Conservation (phyloP, 169 alveolate genomes). For the Plasmodium cynomolgi region DNA sequence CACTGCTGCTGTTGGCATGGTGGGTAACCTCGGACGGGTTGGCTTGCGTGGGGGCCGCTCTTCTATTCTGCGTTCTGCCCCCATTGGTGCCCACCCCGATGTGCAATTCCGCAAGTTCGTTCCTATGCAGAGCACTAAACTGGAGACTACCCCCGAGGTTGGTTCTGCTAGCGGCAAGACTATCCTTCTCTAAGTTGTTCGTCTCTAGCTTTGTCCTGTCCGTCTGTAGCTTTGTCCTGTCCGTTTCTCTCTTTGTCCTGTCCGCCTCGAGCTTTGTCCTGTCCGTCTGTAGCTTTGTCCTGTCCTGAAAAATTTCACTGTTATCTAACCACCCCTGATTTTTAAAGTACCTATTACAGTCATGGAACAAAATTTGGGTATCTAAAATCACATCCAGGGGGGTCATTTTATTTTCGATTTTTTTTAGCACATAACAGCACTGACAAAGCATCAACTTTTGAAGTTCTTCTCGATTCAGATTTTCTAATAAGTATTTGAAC, state of each 20-base stretch:
- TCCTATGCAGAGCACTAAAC: background rate
- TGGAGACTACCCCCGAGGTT: background rate
- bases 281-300: background rate
- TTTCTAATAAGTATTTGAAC: constrained; percentile 34
- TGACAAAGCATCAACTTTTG: constrained; percentile 34
- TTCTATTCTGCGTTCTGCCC: background rate
- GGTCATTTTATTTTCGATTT: constrained; percentile 37
- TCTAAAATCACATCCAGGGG: constrained; percentile 57
- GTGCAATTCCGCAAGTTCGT: background rate
- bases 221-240: background rate
- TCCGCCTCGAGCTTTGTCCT: background rate
- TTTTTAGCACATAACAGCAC: constrained; percentile 24
- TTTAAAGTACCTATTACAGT: constrained; percentile 35
- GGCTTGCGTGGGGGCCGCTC: background rate
- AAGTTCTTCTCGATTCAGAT: constrained; percentile 27
- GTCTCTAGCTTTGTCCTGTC: background rate
- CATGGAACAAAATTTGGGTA: constrained; percentile 43
- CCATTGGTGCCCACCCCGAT: background rate
- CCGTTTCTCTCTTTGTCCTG: no score
- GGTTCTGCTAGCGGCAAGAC: background rate
- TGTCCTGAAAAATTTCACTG: background rate
- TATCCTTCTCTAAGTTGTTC: background rate
- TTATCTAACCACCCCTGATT: constrained; percentile 37
- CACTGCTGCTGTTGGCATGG: background rate
- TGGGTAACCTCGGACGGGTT: background rate